Base-by-base conservation (phyloP, 1,139 yeast genomes). In the Yamadazyma songkhlaensis region DNA sequence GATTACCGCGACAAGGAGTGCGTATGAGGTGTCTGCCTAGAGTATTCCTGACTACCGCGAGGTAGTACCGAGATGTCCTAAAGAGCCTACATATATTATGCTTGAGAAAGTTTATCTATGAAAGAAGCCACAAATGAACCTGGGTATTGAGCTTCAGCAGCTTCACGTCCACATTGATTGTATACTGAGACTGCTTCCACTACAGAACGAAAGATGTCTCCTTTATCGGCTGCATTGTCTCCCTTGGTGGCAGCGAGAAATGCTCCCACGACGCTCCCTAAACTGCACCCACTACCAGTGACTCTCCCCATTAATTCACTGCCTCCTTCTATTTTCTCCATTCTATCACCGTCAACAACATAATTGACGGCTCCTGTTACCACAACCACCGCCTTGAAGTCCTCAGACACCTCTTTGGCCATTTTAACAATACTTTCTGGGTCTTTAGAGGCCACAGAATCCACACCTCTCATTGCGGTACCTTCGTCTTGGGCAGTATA, bases 251-350 rank as follows among this genome's bases (percentile, higher is more conserved):
- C 75, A 4, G 81, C 81, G 7, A 81, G 53, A 47, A 70, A 74
- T 1, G 86, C 70, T 0, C 86, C 81, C 38, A 88, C 77, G 0
- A 79, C 74, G 35, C 92, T 81, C 1, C 95, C 96, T 33, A 88
- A 64, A 0, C 92, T 77, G 47, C 97, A 90, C 0, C 97, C 97
- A 2, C 94, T 74, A 0, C 96, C 97, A 0, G 97, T 89, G n/a
- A 89, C 75, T 10, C 65, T 55, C 1, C 85, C 84, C 84, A 89
- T 82, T 31, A 81, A 53, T 13, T 66, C 60, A 47, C 81, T 74
- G 0, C 96, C 94, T 10, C 92, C 94, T 2, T 55, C 45, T 3
- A 79, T 57, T 9, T 30, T 46, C 2, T 39, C 45, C 3, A 45
- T 36, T 20, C 41, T 41, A n/a, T 43, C 31, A 1, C 37, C 38